Evolutionary conservation across 345 rosid genomes (phyloP), one percentile per base, ranked within the genome.

Genomic region (Citrus reticulata): DNA sequence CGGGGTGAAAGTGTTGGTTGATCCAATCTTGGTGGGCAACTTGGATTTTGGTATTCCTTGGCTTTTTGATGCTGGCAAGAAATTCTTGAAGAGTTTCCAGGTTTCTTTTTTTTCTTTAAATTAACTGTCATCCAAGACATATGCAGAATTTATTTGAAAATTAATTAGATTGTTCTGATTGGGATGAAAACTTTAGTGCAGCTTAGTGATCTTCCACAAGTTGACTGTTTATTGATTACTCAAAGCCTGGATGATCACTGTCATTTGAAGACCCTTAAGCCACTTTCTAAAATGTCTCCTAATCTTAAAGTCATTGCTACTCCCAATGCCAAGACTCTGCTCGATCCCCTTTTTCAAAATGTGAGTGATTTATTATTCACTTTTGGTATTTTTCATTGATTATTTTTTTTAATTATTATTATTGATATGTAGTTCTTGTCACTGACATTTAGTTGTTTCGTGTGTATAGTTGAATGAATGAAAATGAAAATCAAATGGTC

Each of bases 201-300:
- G 99, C 96, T 95, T 74, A 87, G 86, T 82, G 94, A 93, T 87
- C 89, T 93, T 85, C 96, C 93, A 81, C 80, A 85, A 81, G 74
- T 92, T 77, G 97, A 95, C 83, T 91, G 89, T 77, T 74, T 95
- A n/a, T 85, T 93, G 83, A 93, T 95, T 39, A 92, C 96, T 17
- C 98, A 95, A 89, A 93, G 98, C 88, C 97, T 92, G 64, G 98
- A 95, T 82, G 98, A 95, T 76, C 98, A 95, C 80, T 93, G 98
- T 83, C 98, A 93, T 81, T 81, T 95, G 79, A 95, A 89, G 85
- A 92, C 97, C 55, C 83, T 93, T 42, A 88, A 82, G 78, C 98
- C 94, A 24, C 88, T 92, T 61, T 92, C 98, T 7, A 66, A 88
- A 79, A 87, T 76, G 87, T 84, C 65, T 70, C 93, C 95, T 17